phyloP scores from a whole-genome alignment of 805 yeast genomes.

The Debaryomyces prosopidis region DNA sequence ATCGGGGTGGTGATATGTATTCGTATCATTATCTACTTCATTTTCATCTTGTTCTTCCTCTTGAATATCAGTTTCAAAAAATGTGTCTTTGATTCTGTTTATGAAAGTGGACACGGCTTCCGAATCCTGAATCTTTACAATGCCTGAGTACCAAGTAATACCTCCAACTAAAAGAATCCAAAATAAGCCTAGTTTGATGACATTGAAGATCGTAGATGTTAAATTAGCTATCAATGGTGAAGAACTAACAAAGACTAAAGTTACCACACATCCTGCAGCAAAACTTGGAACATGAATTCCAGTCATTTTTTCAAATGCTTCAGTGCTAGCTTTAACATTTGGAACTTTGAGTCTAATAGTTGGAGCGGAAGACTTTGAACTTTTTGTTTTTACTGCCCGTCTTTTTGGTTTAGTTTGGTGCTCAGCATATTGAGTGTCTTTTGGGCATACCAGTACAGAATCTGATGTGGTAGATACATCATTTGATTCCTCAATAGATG shows the following conservation, averaged over 20 bases:
- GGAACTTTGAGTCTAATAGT: not conserved
- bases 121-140: slow-evolving; percentile 16
- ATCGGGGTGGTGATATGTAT: not conserved
- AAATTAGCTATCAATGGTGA: slow-evolving; percentile 22
- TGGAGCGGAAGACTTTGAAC: not conserved
- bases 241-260: slow-evolving; percentile 20
- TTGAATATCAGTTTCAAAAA: not conserved
- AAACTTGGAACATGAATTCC: slow-evolving; percentile 29
- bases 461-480: not conserved
- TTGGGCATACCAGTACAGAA: not conserved
- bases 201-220: slow-evolving; percentile 15
- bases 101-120: slow-evolving; percentile 5
- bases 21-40: slow-evolving; percentile 1
- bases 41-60: slow-evolving; percentile 1
- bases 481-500: slow-evolving; percentile 6
- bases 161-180: slow-evolving; percentile 25
- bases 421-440: not conserved
- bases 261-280: slow-evolving; percentile 24
- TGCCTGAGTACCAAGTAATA: slow-evolving; percentile 31
- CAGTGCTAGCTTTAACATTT: not conserved
- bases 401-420: not conserved
- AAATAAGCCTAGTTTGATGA: slow-evolving; percentile 22
- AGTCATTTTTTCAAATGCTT: not conserved
- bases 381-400: not conserved
- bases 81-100: not conserved